These are phyloP conservation scores for Suillus americanus DNA, from an alignment of 768 basidiomycete species.

Conservation along the genomic window DNA sequence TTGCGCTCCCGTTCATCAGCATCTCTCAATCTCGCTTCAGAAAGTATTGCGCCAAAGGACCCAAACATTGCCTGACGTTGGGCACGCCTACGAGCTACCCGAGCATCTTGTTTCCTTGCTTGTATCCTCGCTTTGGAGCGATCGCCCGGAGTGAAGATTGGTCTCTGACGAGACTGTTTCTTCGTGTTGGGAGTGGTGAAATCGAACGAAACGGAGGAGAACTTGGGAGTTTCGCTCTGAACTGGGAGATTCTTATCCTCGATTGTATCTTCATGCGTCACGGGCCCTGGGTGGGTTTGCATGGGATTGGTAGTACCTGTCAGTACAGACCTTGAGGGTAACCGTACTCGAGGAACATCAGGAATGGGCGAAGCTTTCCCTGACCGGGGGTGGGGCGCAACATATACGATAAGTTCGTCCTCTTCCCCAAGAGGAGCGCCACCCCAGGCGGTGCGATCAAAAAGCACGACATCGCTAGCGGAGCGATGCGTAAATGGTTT, in stretches of 20 bases:
- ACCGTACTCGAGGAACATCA: slow-evolving; percentile 13
- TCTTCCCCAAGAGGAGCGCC: slow-evolving; percentile 36
- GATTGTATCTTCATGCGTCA: not conserved
- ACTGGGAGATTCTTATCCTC: not conserved
- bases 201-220: slow-evolving; percentile 29
- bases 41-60: slow-evolving; percentile 52
- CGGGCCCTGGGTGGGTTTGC: not conserved
- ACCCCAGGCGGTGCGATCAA: slow-evolving; percentile 20
- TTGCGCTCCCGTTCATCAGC: slow-evolving; percentile 27
- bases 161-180: slow-evolving; percentile 29
- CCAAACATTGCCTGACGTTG: slow-evolving; percentile 37
- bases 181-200: slow-evolving; percentile 5
- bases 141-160: slow-evolving; percentile 27
- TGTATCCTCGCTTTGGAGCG: slow-evolving; percentile 25
- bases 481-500: slow-evolving; percentile 6
- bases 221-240: slow-evolving; percentile 16
- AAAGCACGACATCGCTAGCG: slow-evolving; percentile 23
- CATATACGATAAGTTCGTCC: slow-evolving; percentile 76
- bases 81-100: slow-evolving; percentile 19
- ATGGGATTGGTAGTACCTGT: slow-evolving; percentile 19
- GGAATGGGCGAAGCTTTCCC: slow-evolving; percentile 15
- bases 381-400: slow-evolving; percentile 66
- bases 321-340: slow-evolving; percentile 26
- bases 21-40: slow-evolving; percentile 49
- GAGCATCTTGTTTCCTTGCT: slow-evolving; percentile 20